Evolutionary conservation across 2,329 filamentous ascomycete species (phyloP), one percentile per base, ranked within the genome.

Genomic region (Cladorrhinum sp.): DNA sequence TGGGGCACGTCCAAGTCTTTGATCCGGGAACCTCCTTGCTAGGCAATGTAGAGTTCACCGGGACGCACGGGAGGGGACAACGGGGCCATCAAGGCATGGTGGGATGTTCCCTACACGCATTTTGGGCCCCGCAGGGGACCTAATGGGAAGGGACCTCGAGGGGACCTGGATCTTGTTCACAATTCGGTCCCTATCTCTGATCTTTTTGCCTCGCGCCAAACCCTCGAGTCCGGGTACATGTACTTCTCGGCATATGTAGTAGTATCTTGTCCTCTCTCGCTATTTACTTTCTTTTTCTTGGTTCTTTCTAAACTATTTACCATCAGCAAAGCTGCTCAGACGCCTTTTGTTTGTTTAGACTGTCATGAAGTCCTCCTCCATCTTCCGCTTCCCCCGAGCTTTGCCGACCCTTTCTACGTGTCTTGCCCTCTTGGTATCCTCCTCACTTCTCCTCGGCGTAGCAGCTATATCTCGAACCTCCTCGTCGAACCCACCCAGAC

Each of bases 331-430:
- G 3, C 36, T 7, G 16, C 16, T 3, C 10, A n/a, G 4, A 8
- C 16, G 16, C 16, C 16, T 3, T 46, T 46, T 4, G 2, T 14
- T 20, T 46, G 42, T 46, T 8, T 20, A 46, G 42, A 8, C 42
- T 18, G 42, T 58, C 56, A 52, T 58, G 56, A 51, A 58, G n/a
- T n/a, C n/a, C 18, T 23, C 33, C 23, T 58, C 56, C 48, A 50
- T 58, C 20, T 20, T 51, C 21, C 21, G 20, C 21, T 16, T 51
- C 4, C 49, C 39, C 24, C 39, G 9, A 26, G 33, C 16, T 26
- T 33, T 1, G 26, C 53, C 24, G 46, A 57, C 20, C 23, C 48
- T 59, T 14, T 51, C 57, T 12, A 28, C 54, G 50, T 33, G 61
- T 36, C 52, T 42, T 12, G 18, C 33, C 16, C 55, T 64, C 39